Percentiles rank a stretch among this genome's conserved stretches.
Evolutionary conservation across 257 asterid genomes (phyloP).

Genomic region (Nicotiana knightiana): DNA sequence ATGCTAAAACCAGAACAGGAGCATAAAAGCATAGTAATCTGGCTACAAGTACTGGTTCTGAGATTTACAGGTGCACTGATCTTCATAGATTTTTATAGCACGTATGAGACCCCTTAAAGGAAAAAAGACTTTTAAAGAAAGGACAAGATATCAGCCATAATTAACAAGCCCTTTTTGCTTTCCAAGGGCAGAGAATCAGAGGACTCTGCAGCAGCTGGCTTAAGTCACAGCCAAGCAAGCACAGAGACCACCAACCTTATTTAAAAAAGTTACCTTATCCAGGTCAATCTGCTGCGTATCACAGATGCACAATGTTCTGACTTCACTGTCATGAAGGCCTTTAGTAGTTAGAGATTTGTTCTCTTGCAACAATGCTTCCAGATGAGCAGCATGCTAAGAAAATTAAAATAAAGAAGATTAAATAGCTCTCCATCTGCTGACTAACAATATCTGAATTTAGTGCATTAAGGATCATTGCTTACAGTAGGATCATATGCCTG

Average conservation of each 20-base stretch:
- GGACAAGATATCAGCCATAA: background rate
- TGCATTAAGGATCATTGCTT: slow-evolving; percentile 6
- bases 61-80: background rate
- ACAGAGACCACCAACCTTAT: background rate
- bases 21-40: background rate
- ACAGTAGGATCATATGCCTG: slow-evolving; percentile 82
- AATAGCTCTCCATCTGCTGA: background rate
- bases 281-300: slow-evolving; percentile 55
- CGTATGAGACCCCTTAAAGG: background rate
- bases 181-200: background rate
- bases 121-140: background rate
- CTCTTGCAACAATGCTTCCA: slow-evolving; percentile 71
- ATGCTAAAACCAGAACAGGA: background rate
- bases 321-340: slow-evolving; percentile 75
- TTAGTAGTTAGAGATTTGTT: slow-evolving; percentile 57
- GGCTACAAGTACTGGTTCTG: background rate
- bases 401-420: background rate
- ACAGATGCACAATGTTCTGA: slow-evolving; percentile 74
- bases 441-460: background rate
- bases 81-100: background rate
- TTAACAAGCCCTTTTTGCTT: background rate
- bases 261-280: slow-evolving; percentile 61
- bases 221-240: background rate
- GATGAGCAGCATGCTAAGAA: slow-evolving; percentile 68
- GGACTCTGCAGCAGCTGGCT: background rate